Evolutionary conservation across 768 basidiomycete species (phyloP).

Genomic region (Collybia mongolica): DNA sequence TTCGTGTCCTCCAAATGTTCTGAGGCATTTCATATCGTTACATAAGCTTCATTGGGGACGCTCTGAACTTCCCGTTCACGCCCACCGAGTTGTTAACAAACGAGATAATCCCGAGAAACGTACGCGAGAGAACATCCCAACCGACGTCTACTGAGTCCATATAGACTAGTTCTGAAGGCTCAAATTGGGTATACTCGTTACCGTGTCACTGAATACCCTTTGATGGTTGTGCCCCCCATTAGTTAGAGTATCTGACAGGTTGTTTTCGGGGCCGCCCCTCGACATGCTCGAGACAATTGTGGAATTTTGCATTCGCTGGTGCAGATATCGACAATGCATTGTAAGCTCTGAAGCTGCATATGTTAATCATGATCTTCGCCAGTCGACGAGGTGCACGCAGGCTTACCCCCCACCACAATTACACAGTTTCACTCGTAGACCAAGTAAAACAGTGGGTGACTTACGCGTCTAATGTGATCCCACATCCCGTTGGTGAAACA

Average conservation of each 20-base stretch:
- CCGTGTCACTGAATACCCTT: neutral
- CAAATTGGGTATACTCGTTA: conserved; percentile 41
- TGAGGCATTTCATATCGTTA: neutral
- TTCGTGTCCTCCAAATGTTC: neutral
- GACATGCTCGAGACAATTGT: conserved; percentile 43
- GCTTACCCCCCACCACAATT: conserved; percentile 46
- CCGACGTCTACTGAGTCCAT: neutral
- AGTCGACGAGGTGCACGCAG: conserved; percentile 18
- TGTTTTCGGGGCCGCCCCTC: conserved; percentile 45
- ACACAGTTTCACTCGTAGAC: conserved; percentile 44
- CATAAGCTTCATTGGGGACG: conserved; percentile 53
- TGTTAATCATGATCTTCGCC: neutral
- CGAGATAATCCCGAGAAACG: conserved; percentile 45
- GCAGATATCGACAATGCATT: conserved; percentile 41
- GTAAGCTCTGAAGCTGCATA: conserved; percentile 18
- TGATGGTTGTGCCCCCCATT: neutral
- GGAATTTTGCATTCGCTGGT: conserved; percentile 58
- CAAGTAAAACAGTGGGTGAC: conserved; percentile 49
- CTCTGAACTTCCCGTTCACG: conserved; percentile 38
- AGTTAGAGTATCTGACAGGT: conserved; percentile 55
- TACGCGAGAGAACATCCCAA: conserved; percentile 13
- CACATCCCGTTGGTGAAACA: conserved; percentile 40
- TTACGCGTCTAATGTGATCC: conserved; percentile 42
- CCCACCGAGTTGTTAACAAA: conserved; percentile 38
- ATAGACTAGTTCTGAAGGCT: conserved; percentile 54